These are phyloP conservation scores for Chimonanthus salicifolius DNA, from an alignment of 164 flowering plant genomes.

Conservation along the genomic window DNA sequence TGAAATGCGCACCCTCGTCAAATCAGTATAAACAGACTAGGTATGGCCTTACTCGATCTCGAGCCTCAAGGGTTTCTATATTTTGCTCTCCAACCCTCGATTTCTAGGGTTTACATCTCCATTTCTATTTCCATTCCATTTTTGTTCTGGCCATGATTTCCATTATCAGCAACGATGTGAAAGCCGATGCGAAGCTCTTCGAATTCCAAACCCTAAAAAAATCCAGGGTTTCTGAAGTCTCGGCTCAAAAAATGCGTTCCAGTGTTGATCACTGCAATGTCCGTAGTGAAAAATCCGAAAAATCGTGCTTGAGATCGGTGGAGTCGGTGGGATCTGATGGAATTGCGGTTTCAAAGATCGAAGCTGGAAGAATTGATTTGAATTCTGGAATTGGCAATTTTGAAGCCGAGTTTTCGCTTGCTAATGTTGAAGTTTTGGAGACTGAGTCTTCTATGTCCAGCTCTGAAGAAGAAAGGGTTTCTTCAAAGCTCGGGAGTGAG, in stretches of 20 bases:
- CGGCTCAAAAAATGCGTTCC: background rate
- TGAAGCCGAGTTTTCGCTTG: background rate
- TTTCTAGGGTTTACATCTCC: constrained; percentile 1
- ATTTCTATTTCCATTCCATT: constrained; percentile 3
- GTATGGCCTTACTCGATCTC: background rate
- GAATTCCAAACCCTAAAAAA: constrained; percentile 2
- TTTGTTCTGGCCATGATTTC: constrained; percentile 4
- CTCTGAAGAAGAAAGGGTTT: background rate
- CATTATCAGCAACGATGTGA: constrained; percentile 5
- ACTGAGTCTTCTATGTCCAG: background rate
- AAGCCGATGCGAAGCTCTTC: constrained; percentile 5
- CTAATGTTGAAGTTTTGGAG: background rate
- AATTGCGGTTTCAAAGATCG: background rate
- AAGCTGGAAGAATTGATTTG: background rate
- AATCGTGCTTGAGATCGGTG: background rate
- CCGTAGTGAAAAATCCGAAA: background rate
- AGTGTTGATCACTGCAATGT: background rate
- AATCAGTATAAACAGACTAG: background rate
- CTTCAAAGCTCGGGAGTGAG: background rate
- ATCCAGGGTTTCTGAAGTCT: constrained; percentile 8
- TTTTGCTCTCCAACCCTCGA: background rate
- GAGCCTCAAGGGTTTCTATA: background rate
- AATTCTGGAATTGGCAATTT: background rate
- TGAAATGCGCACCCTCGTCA: background rate
- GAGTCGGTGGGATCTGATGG: background rate